Base-by-base conservation (phyloP, 2,329 filamentous ascomycete genomes). In the Arthroderma uncinatum region DNA sequence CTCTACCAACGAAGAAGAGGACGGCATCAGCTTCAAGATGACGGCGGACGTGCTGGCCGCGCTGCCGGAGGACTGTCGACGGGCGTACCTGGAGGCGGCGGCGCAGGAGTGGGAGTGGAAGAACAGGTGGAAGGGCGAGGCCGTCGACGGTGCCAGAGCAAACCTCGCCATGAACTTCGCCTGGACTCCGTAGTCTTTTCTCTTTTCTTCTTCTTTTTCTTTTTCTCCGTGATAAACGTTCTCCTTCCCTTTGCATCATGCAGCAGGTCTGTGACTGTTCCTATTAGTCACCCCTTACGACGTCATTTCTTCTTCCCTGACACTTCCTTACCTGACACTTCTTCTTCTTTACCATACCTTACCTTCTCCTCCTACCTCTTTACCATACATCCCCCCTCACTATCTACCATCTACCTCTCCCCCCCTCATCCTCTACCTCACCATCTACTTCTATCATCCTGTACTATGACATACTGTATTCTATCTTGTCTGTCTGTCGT, bases 61-160 rank as follows among this genome's bases (percentile, higher is more conserved):
- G 50, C 65, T 78, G 23, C 74, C 76, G 0, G 61, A 66, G 0
- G 73, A 76, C 7, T 93, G 89, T 69, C 81, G 86, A 37, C 74
- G 77, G 37, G 86, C 87, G 0, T 90, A 95, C 61, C 77, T 89
- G 54, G 76, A 80, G 55, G 85, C 88, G 2, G 75, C 83, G 54
- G 73, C 73, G 9, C 77, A 79, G 56, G 88, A 95, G 70, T 70
- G 73, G 59, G 73, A 79, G 56, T 97, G 90, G 87, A 87, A 87
- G 69, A 75, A 72, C 33, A 79, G 78, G 61, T 95, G 90, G 89
- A 81, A 80, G 14, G 78, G 80, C 4, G 91, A 96, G 72, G 76
- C 70, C 36, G 71, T 78, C 8, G 81, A 82, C 65, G 78, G 77
- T 3, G 57, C 65, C 14, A 64, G 70, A 19, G 63, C 64, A 14